phyloP scores from a whole-genome alignment of 805 yeast genomes.

The Maudiozyma saulgeensis region DNA sequence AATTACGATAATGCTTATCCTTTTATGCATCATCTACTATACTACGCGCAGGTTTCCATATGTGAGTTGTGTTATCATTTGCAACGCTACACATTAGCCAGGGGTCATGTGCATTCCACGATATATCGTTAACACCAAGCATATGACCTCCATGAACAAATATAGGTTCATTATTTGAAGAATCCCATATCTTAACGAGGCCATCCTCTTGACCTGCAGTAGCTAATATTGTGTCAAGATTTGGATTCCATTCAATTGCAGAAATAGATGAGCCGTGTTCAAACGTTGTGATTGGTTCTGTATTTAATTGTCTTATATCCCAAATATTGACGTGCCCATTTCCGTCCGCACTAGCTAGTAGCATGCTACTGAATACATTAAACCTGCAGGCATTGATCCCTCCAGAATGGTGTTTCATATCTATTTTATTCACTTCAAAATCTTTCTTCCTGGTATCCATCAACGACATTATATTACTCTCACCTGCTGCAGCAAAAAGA shows the following conservation, averaged over 20 bases:
- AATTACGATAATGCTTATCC: not conserved
- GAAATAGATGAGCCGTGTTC: slow-evolving; percentile 46
- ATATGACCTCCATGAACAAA: slow-evolving; percentile 82
- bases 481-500: slow-evolving; percentile 59
- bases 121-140: slow-evolving; percentile 74
- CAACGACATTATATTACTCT: slow-evolving; percentile 41
- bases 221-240: slow-evolving; percentile 44
- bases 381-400: slow-evolving; percentile 53
- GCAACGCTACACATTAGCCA: slow-evolving; percentile 69
- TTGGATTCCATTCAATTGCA: slow-evolving; percentile 65
- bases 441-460: slow-evolving; percentile 41
- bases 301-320: slow-evolving; percentile 48
- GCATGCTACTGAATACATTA: slow-evolving; percentile 45
- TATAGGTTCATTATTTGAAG: slow-evolving; percentile 29
- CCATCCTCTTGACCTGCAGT: slow-evolving; percentile 58
- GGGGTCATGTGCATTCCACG: slow-evolving; percentile 69
- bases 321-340: slow-evolving; percentile 47
- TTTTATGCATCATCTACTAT: slow-evolving; percentile 18
- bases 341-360: slow-evolving; percentile 61
- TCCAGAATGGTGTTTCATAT: slow-evolving; percentile 3
- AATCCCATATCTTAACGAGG: slow-evolving; percentile 54
- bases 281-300: slow-evolving; percentile 24
- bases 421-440: slow-evolving; percentile 1
- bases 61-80: slow-evolving; percentile 78
- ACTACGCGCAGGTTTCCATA: slow-evolving; percentile 60